A percentile compares a stretch with the other conserved stretches of the same genome.
Conservation (phyloP, 2,329 filamentous ascomycete genomes). For the Diaporthe sp. region DNA sequence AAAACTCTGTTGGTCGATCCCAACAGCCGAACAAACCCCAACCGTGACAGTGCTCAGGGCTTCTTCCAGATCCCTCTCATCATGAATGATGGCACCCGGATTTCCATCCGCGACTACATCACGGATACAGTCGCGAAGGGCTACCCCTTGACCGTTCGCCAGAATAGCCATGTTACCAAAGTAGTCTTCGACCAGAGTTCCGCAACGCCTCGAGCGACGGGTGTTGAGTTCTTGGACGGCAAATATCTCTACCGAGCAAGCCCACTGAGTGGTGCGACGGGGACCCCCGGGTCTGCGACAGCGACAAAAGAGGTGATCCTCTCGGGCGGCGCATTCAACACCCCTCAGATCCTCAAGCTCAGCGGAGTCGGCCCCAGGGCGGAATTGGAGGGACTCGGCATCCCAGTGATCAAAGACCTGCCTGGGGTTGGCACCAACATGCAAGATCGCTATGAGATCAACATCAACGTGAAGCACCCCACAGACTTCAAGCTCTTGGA, state of each 20-base stretch:
- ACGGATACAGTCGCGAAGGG: constrained; percentile 41
- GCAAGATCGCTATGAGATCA: constrained; percentile 68
- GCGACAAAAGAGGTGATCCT: constrained; percentile 64
- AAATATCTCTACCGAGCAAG: constrained; percentile 54
- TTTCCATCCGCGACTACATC: constrained; percentile 44
- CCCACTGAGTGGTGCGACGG: constrained; percentile 52
- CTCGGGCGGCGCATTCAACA: constrained; percentile 65
- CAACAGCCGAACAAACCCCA: constrained; percentile 46
- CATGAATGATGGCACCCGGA: constrained; percentile 24
- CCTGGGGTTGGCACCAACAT: constrained; percentile 72
- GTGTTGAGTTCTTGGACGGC: constrained; percentile 51
- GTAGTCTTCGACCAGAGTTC: constrained; percentile 45
- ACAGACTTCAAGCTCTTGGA: constrained; percentile 54
- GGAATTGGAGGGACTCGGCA: constrained; percentile 55
- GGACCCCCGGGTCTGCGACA: constrained; percentile 44
- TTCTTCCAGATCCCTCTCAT: constrained; percentile 71
- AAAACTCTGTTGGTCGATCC: constrained; percentile 66
- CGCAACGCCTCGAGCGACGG: constrained; percentile 43
- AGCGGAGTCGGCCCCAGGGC: constrained; percentile 61
- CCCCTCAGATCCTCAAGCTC: constrained; percentile 67
- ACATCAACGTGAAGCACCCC: constrained; percentile 57
- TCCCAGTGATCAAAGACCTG: constrained; percentile 63
- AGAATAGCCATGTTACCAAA: constrained; percentile 50
- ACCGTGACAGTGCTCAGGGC: constrained; percentile 61
- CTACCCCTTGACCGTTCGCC: constrained; percentile 56